Percentiles rank a stretch among this genome's conserved stretches.
These are phyloP conservation scores for Eucalyptus tenuipes DNA, from an alignment of 345 rosid genomes.

Conservation along the genomic window DNA sequence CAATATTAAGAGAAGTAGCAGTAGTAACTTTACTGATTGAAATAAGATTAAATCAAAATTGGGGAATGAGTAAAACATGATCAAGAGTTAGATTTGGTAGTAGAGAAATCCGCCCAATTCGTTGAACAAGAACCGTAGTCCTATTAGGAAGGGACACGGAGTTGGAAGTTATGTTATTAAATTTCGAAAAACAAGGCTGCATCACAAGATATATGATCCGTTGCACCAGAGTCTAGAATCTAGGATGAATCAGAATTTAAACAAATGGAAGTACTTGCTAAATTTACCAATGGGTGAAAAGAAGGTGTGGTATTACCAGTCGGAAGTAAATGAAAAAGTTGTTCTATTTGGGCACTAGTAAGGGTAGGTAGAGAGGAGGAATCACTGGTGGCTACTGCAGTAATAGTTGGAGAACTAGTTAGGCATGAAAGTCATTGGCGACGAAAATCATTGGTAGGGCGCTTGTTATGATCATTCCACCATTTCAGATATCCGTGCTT, in stretches of 20 bases:
- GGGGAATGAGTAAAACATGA: neutral
- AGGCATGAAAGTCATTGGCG: neutral
- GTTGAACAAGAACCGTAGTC: neutral
- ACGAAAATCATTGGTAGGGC: neutral
- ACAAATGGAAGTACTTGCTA: no score
- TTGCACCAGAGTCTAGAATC: no score
- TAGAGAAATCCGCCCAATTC: neutral
- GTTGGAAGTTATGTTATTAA: neutral
- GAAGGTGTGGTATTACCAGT: no score
- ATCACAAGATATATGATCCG: neutral
- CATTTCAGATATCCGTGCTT: neutral
- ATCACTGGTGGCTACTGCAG: neutral
- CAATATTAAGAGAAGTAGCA: neutral
- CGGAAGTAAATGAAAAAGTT: neutral
- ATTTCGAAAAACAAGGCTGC: neutral
- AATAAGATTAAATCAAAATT: neutral
- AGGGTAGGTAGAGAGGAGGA: neutral
- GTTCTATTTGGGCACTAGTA: neutral
- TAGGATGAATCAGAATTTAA: no score
- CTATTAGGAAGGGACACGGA: neutral
- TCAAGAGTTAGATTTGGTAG: neutral
- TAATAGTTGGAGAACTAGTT: neutral
- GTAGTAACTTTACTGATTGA: neutral
- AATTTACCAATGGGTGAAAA: no score
- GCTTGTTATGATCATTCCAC: neutral